Base-by-base conservation (phyloP, 352 stramenopile species). In the Globisporangium echinulatum region DNA sequence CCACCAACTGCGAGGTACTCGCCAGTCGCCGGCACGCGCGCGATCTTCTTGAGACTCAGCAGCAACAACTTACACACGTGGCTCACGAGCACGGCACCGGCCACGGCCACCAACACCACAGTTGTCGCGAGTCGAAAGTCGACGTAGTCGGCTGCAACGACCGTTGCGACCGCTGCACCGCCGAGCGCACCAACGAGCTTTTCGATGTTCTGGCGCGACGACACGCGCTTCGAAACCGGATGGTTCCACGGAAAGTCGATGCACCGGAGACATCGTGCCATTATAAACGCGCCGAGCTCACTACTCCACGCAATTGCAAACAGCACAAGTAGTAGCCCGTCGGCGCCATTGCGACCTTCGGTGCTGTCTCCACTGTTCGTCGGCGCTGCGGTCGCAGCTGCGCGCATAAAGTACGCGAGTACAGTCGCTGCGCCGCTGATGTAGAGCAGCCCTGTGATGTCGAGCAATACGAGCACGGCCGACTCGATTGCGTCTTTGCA, bases 401-500 rank as follows among this genome's bases (percentile, higher is more conserved):
- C 73, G 74, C 19, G 74, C 67, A 49, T 17, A 36, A 88, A 81
- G 33, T 82, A 77, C 44, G 69, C 68, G 52, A 88, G 52, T 17
- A 85, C 75, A 13, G 67, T 77, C 36, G 68, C 71, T 14, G 71
- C 61, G 49, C 68, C 69, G 42, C 69, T 72, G 9, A 85, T 39
- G 49, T 87, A 87, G 11, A 88, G 49, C 15, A 88, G 55, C 0
- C 76, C 74, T 5, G 67, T 53, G 42, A 87, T 56, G 59, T 88
- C 79, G 10, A 88, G 60, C 9, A 85, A 66, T 48, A 73, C 73
- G 66, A 82, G 76, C 9, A 85, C 72, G 0, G 72, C 59, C 15
- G 74, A 87, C 62, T 88, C 79, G 67, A 87, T 81, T 0, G 75
- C 56, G 39, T 88, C 79, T 59, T 88, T 84, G 51, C 79, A 84